phyloP scores from a whole-genome alignment of 345 rosid species.

The Brassica rapa region DNA sequence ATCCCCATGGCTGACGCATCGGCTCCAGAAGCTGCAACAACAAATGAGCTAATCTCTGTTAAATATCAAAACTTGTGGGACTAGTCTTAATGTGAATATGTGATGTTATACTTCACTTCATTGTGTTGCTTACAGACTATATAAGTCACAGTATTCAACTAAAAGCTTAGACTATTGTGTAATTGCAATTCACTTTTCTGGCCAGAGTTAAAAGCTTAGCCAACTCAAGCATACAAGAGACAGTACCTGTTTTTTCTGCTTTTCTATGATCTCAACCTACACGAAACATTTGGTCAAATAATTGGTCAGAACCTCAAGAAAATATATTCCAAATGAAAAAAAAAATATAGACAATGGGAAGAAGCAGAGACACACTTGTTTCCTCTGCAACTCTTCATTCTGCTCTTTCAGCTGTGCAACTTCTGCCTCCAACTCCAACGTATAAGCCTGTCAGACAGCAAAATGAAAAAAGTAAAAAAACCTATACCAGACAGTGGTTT shows the following conservation, averaged over 20 bases:
- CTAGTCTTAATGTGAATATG: neutral
- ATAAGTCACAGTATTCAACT: neutral
- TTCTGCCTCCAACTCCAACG: slow-evolving; percentile 91
- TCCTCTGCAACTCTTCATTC: slow-evolving; percentile 71
- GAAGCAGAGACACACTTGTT: slow-evolving; percentile 60
- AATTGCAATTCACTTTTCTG: neutral
- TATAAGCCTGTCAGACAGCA: slow-evolving; percentile 70
- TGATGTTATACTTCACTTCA: neutral
- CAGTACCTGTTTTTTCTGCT: slow-evolving; percentile 65
- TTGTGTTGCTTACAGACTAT: neutral
- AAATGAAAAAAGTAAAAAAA: slow-evolving; percentile 6
- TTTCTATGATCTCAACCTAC: slow-evolving; percentile 60
- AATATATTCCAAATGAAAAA: neutral
- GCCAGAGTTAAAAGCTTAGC: neutral
- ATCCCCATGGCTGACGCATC: slow-evolving; percentile 54
- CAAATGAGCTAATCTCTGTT: slow-evolving; percentile 10
- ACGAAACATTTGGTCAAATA: slow-evolving; percentile 29
- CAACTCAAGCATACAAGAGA: slow-evolving; percentile 4
- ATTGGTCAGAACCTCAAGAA: neutral
- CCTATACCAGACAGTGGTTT: neutral
- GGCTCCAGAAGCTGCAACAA: slow-evolving; percentile 51
- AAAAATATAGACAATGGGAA: neutral
- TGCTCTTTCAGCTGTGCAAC: slow-evolving; percentile 76
- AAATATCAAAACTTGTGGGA: neutral
- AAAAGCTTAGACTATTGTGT: neutral